phyloP scores from a whole-genome alignment of 768 basidiomycete genomes.

The Mycena galericulata region DNA sequence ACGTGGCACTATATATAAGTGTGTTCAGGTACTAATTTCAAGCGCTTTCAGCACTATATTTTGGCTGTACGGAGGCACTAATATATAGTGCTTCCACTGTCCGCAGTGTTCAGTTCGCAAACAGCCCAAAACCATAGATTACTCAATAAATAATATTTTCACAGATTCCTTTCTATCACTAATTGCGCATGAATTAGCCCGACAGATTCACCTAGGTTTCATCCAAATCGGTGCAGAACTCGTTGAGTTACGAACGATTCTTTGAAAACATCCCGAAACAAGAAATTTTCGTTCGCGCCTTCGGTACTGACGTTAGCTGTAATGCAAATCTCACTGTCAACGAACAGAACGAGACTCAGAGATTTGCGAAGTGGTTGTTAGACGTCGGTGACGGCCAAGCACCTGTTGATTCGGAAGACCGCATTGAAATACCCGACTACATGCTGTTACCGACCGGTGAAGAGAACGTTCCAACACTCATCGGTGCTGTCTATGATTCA shows the following conservation, averaged over 20 bases:
- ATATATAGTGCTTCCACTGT: too few relatives aligned
- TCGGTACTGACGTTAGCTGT: background rate
- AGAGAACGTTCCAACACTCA: background rate
- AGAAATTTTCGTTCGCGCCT: constrained; percentile 1
- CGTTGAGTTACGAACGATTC: background rate
- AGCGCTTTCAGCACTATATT: too few relatives aligned
- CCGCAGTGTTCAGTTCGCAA: background rate
- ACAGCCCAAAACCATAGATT: background rate
- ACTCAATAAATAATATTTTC: background rate
- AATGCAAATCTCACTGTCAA: background rate
- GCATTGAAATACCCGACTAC: background rate
- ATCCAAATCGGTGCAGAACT: constrained; percentile 1
- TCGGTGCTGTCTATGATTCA: too few relatives aligned
- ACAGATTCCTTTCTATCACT: constrained; percentile 1
- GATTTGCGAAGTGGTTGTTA: background rate
- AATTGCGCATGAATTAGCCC: background rate
- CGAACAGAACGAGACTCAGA: background rate
- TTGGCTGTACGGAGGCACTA: too few relatives aligned
- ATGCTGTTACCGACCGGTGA: background rate
- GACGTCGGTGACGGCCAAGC: background rate
- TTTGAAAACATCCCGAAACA: background rate
- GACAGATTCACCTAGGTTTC: background rate
- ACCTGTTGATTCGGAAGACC: background rate
- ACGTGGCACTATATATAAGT: too few relatives aligned
- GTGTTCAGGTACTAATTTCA: too few relatives aligned